These are phyloP conservation scores for Diversispora eburnea DNA, from an alignment of 192 early-diverging fungal species.

Conservation along the genomic window DNA sequence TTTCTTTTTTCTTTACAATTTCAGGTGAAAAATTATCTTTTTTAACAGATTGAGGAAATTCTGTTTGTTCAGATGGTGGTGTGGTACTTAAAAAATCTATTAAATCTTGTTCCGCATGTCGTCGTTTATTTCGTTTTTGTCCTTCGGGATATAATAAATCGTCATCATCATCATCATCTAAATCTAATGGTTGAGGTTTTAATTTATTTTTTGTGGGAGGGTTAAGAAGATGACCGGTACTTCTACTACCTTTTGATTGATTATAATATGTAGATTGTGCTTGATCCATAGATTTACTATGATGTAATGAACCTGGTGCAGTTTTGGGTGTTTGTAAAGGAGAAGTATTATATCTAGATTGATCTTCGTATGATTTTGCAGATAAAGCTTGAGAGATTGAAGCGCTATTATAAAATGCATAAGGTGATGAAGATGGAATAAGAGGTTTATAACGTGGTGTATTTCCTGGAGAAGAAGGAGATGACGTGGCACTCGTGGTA, in stretches of 20 bases:
- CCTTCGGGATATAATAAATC: not conserved
- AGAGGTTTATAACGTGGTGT: conserved; percentile 9
- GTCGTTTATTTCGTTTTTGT: not conserved
- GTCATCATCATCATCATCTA: conserved; percentile 30
- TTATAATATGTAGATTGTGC: not conserved
- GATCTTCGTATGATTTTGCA: not conserved
- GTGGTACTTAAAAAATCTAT: conserved; percentile 23
- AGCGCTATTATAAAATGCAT: not conserved
- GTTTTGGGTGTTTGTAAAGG: too few species aligned
- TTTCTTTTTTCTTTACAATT: too few species aligned
- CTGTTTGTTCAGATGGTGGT: not conserved
- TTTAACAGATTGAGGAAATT: too few species aligned
- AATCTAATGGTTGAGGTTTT: conserved; percentile 13
- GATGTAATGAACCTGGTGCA: not conserved
- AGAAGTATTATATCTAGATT: not conserved
- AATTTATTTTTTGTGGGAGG: not conserved
- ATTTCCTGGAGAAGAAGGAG: conserved; percentile 4
- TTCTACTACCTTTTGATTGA: not conserved
- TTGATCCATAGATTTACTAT: conserved; percentile 14
- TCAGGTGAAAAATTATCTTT: too few species aligned
- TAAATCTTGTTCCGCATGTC: conserved; percentile 21
- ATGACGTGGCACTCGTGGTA: not conserved
- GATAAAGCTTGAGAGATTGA: not conserved
- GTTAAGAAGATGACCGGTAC: not conserved
- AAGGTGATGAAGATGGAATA: not conserved